A percentile compares a stretch with the other conserved stretches of the same genome.
These are phyloP conservation scores for Paecilomyces sp. DNA, from an alignment of 2,329 filamentous ascomycete genomes.

Conservation along the genomic window DNA sequence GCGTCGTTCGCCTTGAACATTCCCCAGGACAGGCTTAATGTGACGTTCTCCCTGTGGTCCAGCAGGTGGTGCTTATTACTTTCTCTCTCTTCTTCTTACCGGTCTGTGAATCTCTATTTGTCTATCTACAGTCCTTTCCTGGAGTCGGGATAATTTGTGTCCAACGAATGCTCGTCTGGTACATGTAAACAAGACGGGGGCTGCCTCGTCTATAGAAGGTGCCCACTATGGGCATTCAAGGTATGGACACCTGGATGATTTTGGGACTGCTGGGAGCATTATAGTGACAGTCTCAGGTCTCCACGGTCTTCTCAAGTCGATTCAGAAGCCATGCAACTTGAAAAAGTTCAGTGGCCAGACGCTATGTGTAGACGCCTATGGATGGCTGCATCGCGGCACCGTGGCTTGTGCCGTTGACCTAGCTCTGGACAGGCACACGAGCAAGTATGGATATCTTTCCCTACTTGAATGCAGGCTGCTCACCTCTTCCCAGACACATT, in stretches of 20 bases:
- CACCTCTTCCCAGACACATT: slow-evolving; percentile 58
- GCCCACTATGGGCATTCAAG: slow-evolving; percentile 40
- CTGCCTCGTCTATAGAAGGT: slow-evolving; percentile 19
- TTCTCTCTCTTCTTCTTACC: slow-evolving; percentile 4
- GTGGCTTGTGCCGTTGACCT: slow-evolving; percentile 86
- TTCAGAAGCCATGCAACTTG: slow-evolving; percentile 79
- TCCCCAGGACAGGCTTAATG: slow-evolving; percentile 16
- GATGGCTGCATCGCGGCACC: slow-evolving; percentile 93
- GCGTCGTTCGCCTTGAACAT: slow-evolving; percentile 26
- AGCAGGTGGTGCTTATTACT: neutral
- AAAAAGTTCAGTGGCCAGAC: slow-evolving; percentile 84
- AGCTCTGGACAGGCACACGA: slow-evolving; percentile 78
- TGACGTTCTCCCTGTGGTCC: slow-evolving; percentile 3
- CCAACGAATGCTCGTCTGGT: slow-evolving; percentile 10
- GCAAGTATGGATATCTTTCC: slow-evolving; percentile 55
- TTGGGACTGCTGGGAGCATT: slow-evolving; percentile 6
- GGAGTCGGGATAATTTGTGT: neutral
- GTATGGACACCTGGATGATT: slow-evolving; percentile 15
- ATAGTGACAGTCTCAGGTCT: slow-evolving; percentile 53
- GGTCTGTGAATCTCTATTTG: neutral
- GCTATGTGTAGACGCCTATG: slow-evolving; percentile 93
- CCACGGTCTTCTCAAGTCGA: slow-evolving; percentile 87
- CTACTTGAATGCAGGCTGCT: slow-evolving; percentile 6
- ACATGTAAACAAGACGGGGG: slow-evolving; percentile 20
- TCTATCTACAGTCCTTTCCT: neutral